Conservation (phyloP, 495 filamentous ascomycete species). For the Glonium stellatum region DNA sequence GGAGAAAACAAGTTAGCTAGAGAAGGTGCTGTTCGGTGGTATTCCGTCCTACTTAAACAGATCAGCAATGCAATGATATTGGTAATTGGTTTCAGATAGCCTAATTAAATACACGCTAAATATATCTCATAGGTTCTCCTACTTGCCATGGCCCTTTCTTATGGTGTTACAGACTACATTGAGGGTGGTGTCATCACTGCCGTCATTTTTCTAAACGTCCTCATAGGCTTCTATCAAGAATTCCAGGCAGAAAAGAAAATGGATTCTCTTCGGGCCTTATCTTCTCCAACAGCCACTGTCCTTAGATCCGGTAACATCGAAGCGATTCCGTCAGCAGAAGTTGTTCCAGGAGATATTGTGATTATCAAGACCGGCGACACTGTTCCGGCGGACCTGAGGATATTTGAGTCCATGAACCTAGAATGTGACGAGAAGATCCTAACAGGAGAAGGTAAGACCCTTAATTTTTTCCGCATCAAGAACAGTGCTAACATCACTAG, state of each 20-base stretch:
- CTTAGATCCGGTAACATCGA: constrained; percentile 38
- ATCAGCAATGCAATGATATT: constrained; percentile 62
- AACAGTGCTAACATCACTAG: constrained; percentile 23
- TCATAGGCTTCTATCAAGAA: constrained; percentile 24
- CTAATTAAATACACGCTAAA: not conserved
- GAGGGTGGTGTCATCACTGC: constrained; percentile 26
- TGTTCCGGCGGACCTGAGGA: constrained; percentile 65
- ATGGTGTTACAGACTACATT: constrained; percentile 19
- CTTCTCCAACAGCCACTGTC: constrained; percentile 21
- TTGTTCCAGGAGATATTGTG: constrained; percentile 49
- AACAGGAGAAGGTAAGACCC: constrained; percentile 53
- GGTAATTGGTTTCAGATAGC: constrained; percentile 37
- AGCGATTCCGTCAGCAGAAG: constrained; percentile 11
- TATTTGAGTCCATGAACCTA: constrained; percentile 76
- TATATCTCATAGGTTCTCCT: constrained; percentile 18
- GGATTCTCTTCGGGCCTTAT: constrained; percentile 23
- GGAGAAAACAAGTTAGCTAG: constrained; percentile 58
- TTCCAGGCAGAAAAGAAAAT: constrained; percentile 28
- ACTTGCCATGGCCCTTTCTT: constrained; percentile 24
- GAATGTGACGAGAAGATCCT: constrained; percentile 62
- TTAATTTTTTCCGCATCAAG: not conserved
- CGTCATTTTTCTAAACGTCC: constrained; percentile 21
- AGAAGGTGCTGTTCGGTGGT: constrained; percentile 53
- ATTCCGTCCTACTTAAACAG: constrained; percentile 60
- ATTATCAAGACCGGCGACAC: constrained; percentile 78